Conservation (phyloP, 1,284 basidiomycete species). For the Omphalotus olearius region DNA sequence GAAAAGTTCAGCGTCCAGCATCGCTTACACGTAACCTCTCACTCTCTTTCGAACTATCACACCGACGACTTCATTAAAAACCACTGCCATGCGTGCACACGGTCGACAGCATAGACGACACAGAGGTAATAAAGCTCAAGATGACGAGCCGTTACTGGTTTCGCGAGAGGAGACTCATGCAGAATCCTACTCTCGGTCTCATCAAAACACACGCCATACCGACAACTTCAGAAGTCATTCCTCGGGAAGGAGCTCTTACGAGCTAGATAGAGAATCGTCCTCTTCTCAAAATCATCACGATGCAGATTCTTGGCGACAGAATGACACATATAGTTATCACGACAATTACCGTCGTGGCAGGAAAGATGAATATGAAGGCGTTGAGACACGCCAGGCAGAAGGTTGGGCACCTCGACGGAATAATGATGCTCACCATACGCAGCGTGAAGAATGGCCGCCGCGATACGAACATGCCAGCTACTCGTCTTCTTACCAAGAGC, state of each 20-base stretch:
- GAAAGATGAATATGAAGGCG: conserved; percentile 45
- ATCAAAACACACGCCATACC: conserved; percentile 36
- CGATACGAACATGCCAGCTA: conserved; percentile 37
- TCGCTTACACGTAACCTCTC: conserved; percentile 5
- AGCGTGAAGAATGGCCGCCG: conserved; percentile 41
- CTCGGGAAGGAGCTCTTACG: conserved; percentile 35
- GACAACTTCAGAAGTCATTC: conserved; percentile 47
- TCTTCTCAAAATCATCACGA: conserved; percentile 47
- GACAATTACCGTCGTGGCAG: conserved; percentile 46
- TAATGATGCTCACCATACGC: conserved; percentile 32
- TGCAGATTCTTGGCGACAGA: conserved; percentile 47
- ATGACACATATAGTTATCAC: conserved; percentile 46
- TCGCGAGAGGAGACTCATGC: conserved; percentile 42
- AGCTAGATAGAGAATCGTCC: conserved; percentile 46
- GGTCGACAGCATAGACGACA: conserved; percentile 41
- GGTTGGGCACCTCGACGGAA: conserved; percentile 36
- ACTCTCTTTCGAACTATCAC: neutral
- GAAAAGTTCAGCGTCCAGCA: neutral
- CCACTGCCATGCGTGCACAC: conserved; percentile 42
- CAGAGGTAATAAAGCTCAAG: conserved; percentile 43
- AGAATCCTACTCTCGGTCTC: conserved; percentile 28
- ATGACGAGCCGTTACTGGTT: conserved; percentile 46
- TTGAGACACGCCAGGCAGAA: conserved; percentile 38
- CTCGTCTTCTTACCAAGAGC: conserved; percentile 40
- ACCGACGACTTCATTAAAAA: no score